Evolutionary conservation across 176 grass and related monocot species (phyloP).

Genomic region (Echinochloa phyllopogon): DNA sequence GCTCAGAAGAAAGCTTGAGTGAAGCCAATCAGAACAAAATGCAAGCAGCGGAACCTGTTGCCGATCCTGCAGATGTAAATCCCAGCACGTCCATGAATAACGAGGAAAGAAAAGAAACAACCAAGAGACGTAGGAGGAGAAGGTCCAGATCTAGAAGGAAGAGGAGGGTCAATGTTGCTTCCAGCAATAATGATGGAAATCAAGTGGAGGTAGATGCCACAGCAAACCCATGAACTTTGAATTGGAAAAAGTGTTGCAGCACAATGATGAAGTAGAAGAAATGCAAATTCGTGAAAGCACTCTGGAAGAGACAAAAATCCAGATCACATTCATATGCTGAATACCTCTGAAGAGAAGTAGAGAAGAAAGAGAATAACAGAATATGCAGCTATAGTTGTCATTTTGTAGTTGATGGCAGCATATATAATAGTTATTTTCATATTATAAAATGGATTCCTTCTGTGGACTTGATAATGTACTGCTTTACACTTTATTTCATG

Average conservation of each 20-base stretch:
- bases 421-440: slow-evolving; percentile 30
- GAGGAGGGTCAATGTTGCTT: slow-evolving; percentile 35
- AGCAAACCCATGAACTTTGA: slow-evolving; percentile 11
- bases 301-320: slow-evolving; percentile 26
- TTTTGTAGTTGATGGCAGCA: slow-evolving; percentile 39
- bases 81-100: slow-evolving; percentile 40
- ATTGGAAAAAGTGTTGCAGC: slow-evolving; percentile 13
- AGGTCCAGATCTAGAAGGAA: slow-evolving; percentile 56
- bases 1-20: slow-evolving; percentile 33
- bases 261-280: slow-evolving; percentile 31
- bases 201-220: slow-evolving; percentile 37
- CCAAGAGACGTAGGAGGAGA: slow-evolving; percentile 52
- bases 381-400: slow-evolving; percentile 15
- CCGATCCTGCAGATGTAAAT: slow-evolving; percentile 35
- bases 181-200: slow-evolving; percentile 28
- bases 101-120: slow-evolving; percentile 47
- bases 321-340: slow-evolving; percentile 24
- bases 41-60: slow-evolving; percentile 16
- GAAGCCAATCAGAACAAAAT: slow-evolving; percentile 47
- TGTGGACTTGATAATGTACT: slow-evolving; percentile 17
- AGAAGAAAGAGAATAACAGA: slow-evolving; percentile 22
- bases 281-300: slow-evolving; percentile 15
- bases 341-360: slow-evolving; percentile 16
- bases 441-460: slow-evolving; percentile 36
- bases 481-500: slow-evolving; percentile 30